A percentile compares a stretch with the other conserved stretches of the same genome.
These are phyloP conservation scores for Ceriops tagal DNA, from an alignment of 345 rosid species.

Conservation along the genomic window DNA sequence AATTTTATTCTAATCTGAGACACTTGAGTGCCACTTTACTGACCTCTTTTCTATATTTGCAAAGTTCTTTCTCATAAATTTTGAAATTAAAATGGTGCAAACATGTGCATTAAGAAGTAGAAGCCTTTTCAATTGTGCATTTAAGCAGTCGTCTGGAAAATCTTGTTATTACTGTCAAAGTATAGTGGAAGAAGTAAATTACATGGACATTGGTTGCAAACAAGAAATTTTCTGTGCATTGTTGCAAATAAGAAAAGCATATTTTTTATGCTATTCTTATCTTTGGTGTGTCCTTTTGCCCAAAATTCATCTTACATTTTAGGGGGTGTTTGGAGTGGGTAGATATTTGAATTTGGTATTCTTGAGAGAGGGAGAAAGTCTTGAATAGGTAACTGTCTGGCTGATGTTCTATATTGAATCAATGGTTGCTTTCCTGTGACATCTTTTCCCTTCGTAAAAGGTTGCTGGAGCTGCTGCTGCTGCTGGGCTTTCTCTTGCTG, in stretches of 20 bases:
- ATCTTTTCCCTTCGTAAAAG: slow-evolving; percentile 33
- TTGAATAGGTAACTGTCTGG: neutral
- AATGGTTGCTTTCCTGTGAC: neutral
- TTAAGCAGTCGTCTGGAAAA: neutral
- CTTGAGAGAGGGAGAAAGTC: too few relatives aligned
- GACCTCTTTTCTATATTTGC: neutral
- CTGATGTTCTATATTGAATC: neutral
- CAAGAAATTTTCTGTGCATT: too few relatives aligned
- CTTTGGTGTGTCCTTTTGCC: too few relatives aligned
- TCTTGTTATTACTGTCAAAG: neutral
- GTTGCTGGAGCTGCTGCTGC: slow-evolving; percentile 96
- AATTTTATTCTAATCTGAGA: neutral
- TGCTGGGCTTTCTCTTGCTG: slow-evolving; percentile 72
- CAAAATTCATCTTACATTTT: too few relatives aligned
- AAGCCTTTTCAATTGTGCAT: neutral
- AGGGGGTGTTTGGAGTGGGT: too few relatives aligned
- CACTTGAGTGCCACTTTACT: neutral
- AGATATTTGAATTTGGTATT: too few relatives aligned
- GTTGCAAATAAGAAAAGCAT: too few relatives aligned
- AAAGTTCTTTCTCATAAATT: neutral
- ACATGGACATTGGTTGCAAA: neutral
- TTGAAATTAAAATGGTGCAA: neutral
- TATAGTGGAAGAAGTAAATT: neutral
- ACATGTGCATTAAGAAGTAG: neutral
- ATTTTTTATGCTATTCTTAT: too few relatives aligned